These are phyloP conservation scores for Ustilaginoidea virens DNA, from an alignment of 2,329 filamentous ascomycete genomes.

Conservation along the genomic window DNA sequence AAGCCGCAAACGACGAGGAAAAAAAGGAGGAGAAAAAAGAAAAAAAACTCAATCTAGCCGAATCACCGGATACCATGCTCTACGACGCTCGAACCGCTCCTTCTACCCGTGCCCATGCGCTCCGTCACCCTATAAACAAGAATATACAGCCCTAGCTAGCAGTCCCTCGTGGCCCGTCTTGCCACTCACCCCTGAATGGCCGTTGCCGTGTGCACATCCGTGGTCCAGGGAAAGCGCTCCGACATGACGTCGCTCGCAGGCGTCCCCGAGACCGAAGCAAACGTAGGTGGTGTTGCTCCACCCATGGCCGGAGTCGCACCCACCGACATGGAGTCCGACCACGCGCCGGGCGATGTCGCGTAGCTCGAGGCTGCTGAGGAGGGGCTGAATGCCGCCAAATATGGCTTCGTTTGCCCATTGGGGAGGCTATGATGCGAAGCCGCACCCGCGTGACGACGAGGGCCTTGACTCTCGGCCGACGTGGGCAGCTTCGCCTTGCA, in stretches of 20 bases:
- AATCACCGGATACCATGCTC: too few relatives aligned
- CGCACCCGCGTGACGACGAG: conserved; percentile 17
- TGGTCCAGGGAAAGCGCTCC: conserved; percentile 31
- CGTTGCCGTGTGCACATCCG: conserved; percentile 33
- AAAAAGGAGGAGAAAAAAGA: too few relatives aligned
- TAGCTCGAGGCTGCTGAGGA: conserved; percentile 6
- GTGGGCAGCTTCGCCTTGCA: neutral
- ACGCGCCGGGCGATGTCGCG: conserved; percentile 5
- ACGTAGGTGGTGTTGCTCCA: conserved; percentile 28
- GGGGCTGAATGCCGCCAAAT: conserved; percentile 8
- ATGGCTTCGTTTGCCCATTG: conserved; percentile 6
- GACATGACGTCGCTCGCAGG: conserved; percentile 22
- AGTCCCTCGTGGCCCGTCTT: too few relatives aligned
- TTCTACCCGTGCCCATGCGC: too few relatives aligned
- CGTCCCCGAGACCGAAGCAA: conserved; percentile 31
- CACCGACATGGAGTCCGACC: conserved; percentile 2
- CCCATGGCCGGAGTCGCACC: conserved; percentile 1
- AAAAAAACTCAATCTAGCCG: too few relatives aligned
- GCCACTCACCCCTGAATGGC: conserved; percentile 25
- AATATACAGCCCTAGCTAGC: too few relatives aligned
- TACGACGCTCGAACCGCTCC: too few relatives aligned
- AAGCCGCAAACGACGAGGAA: too few relatives aligned
- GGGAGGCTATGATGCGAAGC: conserved; percentile 28
- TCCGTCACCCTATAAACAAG: too few relatives aligned
- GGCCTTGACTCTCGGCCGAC: neutral